Evolutionary conservation across 768 basidiomycete species (phyloP), one percentile per base, ranked within the genome.

Genomic region (Albatrellus ellisii): DNA sequence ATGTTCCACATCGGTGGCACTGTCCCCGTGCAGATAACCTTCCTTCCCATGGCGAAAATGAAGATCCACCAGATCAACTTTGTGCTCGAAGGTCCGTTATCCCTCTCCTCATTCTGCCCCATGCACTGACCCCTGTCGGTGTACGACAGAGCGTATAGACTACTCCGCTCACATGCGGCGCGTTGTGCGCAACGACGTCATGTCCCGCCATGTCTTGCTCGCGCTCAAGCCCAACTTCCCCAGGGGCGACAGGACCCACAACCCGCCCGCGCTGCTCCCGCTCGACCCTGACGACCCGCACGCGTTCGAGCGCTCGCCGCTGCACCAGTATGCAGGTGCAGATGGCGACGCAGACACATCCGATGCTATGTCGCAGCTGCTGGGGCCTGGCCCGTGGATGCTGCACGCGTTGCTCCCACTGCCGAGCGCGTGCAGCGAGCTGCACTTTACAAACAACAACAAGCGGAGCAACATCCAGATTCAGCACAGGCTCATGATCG

Each of bases 371-470:
- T 74, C 79, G 17, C 66, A 54, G 33, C 61, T 73, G 46, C 79
- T 79, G 77, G 82, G 81, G 22, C 74, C 75, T 2, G 92, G 94
- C 0, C 92, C 94, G 10, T 98, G 92, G 92, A 67, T 69, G 7
- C 72, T 98, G 46, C 74, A 77, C 43, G 70, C 74, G 41, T 65
- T 73, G 24, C 55, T 97, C 33, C 68, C 69, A 33, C 65, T 97
- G 2, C 91, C 92, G 0, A 60, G 59, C 12, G 70, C 76, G 2
- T 85, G 80, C 51, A 56, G 56, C 17, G 11, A 39, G 14, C 60
- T 97, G 37, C 75, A 73, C 52, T 82, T 86, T 51, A 85, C 89
- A 8, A 91, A 84, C 55, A 79, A 73, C 56, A 87, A 88, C 57
- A 71, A 72, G 44, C 66, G 68, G 50, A 78, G 81, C 46, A 83